Conservation (phyloP, 225 moss, liverwort and hornwort genomes). For the Neckera pumila region DNA sequence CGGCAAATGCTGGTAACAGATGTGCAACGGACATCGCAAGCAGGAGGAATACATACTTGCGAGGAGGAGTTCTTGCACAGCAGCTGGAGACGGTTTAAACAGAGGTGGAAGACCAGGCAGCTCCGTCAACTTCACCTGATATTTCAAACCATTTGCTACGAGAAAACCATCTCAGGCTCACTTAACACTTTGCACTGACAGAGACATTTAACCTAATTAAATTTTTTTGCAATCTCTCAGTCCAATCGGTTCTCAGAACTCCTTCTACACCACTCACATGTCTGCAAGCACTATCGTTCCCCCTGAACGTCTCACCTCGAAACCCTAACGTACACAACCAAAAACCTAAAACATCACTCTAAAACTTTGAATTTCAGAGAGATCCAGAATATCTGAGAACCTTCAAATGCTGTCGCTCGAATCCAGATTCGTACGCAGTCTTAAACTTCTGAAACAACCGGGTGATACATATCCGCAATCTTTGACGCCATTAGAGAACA, state of each 20-base stretch:
- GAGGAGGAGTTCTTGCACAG: slow-evolving; percentile 63
- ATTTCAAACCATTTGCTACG: background rate
- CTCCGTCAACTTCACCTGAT: slow-evolving; percentile 68
- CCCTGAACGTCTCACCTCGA: background rate
- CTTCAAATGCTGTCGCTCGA: slow-evolving; percentile 50
- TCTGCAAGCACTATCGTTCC: background rate
- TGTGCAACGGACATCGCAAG: background rate
- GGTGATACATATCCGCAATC: slow-evolving; percentile 26
- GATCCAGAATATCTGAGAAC: background rate
- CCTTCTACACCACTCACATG: background rate
- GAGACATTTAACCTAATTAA: background rate
- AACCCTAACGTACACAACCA: slow-evolving; percentile 1
- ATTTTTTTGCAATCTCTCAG: background rate
- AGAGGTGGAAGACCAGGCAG: slow-evolving; percentile 58
- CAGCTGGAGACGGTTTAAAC: slow-evolving; percentile 41
- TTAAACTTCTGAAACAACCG: slow-evolving; percentile 54
- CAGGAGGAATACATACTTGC: slow-evolving; percentile 33
- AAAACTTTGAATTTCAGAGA: background rate
- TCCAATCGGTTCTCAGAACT: background rate
- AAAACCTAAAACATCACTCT: background rate
- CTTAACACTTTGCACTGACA: background rate
- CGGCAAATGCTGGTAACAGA: background rate
- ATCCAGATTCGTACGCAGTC: slow-evolving; percentile 26
- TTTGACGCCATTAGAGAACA: slow-evolving; percentile 25
- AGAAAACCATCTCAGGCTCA: background rate